Conservation (phyloP, 2,329 filamentous ascomycete species). For the Penicillium thymicola region DNA sequence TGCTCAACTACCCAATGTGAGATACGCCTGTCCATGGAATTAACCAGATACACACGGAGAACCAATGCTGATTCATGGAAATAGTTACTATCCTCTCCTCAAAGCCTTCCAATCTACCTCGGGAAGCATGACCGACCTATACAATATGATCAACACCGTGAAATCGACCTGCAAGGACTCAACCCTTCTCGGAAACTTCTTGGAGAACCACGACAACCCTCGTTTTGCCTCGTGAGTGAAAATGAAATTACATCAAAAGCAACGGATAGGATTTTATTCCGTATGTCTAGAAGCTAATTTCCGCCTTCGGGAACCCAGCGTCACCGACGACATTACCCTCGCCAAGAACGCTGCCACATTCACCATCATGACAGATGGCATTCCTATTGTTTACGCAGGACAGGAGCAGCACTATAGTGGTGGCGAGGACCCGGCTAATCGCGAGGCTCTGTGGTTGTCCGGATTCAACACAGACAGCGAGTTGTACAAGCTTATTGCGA, state of each 20-base stretch:
- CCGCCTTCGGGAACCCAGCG: slow-evolving; percentile 2
- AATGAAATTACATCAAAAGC: background rate
- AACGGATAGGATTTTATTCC: background rate
- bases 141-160: slow-evolving; percentile 31
- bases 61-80: background rate
- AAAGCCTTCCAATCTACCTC: slow-evolving; percentile 30
- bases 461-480: slow-evolving; percentile 46
- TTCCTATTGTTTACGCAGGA: slow-evolving; percentile 64
- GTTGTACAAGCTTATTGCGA: slow-evolving; percentile 49
- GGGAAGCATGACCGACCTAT: slow-evolving; percentile 33
- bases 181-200: slow-evolving; percentile 51
- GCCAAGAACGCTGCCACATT: slow-evolving; percentile 61
- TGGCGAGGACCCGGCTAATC: slow-evolving; percentile 47
- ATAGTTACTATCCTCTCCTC: slow-evolving; percentile 28
- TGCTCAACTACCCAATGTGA: slow-evolving; percentile 49
- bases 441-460: slow-evolving; percentile 58
- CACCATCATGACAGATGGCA: slow-evolving; percentile 57
- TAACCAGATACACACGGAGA: background rate
- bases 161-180: slow-evolving; percentile 41
- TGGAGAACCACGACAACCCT: slow-evolving; percentile 60
- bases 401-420: slow-evolving; percentile 60
- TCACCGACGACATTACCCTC: slow-evolving; percentile 36
- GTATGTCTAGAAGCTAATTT: background rate
- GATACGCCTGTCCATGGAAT: background rate
- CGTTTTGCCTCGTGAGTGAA: slow-evolving; percentile 48